Evolutionary conservation across 805 yeast species (phyloP), one percentile per base, ranked within the genome.

Genomic region (Debaryomyces hansenii): DNA sequence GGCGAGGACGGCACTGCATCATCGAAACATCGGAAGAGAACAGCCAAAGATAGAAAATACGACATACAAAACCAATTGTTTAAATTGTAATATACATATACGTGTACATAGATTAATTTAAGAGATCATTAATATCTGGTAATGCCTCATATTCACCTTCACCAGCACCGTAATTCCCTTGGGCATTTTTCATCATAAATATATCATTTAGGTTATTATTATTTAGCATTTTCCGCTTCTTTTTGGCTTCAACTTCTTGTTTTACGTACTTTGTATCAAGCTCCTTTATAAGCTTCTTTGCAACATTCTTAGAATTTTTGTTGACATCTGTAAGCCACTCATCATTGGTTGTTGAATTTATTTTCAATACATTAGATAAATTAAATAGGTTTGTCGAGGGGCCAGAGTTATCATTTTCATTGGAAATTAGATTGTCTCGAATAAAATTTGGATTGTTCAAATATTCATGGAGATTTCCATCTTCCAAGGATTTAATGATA

Each of bases 41-140:
- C 74, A 2, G 78, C 78, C 16, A 72, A 71, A 51, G 78, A 72
- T 54, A 59, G 78, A 42, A 73, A 69, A 46, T 68, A 49, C 45
- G 78, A 72, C 52, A 54, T 66, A 46, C 58, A 63, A 37, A 72
- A 72, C 54, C 58, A 59, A 44, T 60, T 72, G 27, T 72, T 72
- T 51, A 72, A 70, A 48, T 56, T 66, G 40, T 65, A 47, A 53
- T 37, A 28, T 15, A 15, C 16, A 35, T 28, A 36, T 40, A 29
- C 15, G 20, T 45, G 28, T 34, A 34, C 29, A 33, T 34, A 20
- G 21, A 40, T 37, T 39, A 40, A 37, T 21, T 32, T 29, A 52
- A 46, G 7, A 52, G 40, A 9, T 41, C 46, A 20, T 55, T 65
- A 27, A 64, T 52, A 44, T 63, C 65, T 4, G 66, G 63, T 9